Conservation (phyloP, 2,329 filamentous ascomycete genomes). For the Colletotrichum sp. region DNA sequence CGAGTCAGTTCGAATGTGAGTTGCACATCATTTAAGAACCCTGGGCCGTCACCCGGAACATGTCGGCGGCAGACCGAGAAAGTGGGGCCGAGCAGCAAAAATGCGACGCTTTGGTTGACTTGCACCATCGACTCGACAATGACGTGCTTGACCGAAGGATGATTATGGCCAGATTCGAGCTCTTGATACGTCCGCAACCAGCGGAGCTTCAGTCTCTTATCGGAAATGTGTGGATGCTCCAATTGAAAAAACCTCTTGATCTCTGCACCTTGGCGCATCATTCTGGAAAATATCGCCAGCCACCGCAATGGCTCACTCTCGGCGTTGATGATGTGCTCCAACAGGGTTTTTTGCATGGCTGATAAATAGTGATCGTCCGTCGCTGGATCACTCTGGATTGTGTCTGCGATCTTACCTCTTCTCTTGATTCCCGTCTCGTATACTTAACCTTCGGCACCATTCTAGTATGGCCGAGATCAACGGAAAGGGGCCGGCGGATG, state of each 20-base stretch:
- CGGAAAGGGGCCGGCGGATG: neutral
- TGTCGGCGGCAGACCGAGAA: neutral
- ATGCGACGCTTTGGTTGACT: neutral
- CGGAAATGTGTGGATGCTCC: neutral
- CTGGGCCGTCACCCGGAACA: neutral
- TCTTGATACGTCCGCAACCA: neutral
- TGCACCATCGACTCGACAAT: neutral
- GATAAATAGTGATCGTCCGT: neutral
- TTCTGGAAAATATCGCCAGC: neutral
- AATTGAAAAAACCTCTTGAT: neutral
- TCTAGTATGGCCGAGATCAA: neutral
- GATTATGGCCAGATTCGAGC: neutral
- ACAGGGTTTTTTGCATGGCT: neutral
- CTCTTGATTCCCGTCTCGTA: neutral
- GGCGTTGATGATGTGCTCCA: neutral
- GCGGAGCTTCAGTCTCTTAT: slow-evolving; percentile 1
- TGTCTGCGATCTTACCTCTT: neutral
- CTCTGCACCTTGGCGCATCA: neutral
- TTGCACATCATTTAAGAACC: neutral
- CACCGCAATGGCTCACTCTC: neutral
- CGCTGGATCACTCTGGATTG: no score
- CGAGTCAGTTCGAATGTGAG: neutral
- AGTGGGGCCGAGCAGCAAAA: neutral
- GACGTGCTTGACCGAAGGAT: neutral
- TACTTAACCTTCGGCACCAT: neutral